phyloP scores from a whole-genome alignment of 2,329 filamentous ascomycete species.

The Sclerotinia nivalis region DNA sequence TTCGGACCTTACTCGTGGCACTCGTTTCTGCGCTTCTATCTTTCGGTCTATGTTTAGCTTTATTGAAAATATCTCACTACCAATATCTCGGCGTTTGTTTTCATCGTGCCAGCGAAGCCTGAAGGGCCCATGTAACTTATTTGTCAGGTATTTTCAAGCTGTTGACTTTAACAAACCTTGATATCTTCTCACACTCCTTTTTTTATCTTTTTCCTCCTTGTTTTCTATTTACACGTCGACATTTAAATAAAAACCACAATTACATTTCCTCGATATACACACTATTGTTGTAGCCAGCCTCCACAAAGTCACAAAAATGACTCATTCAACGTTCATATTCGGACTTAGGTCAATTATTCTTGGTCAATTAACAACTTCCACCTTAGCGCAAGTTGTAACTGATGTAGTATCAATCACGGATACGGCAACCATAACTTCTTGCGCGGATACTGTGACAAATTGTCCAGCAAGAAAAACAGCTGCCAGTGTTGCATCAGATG shows the following conservation, averaged over 20 bases:
- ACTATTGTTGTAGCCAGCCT: background rate
- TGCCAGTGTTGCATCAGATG: background rate
- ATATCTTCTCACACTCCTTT: background rate
- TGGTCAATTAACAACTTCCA: background rate
- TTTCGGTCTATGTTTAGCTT: background rate
- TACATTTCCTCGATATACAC: background rate
- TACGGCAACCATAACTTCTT: conserved; percentile 17
- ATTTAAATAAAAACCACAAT: background rate
- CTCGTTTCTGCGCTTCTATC: conserved; percentile 5
- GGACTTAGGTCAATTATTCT: conserved; percentile 9
- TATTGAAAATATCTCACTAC: background rate
- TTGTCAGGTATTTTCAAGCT: background rate
- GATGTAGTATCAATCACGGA: conserved; percentile 12
- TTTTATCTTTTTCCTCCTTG: background rate
- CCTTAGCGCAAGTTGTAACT: conserved; percentile 3
- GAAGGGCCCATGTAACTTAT: conserved; percentile 1
- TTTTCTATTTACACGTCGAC: background rate
- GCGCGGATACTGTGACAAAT: conserved; percentile 18
- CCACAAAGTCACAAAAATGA: background rate
- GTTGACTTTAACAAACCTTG: conserved; percentile 2
- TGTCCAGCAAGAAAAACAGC: background rate
- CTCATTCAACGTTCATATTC: conserved; percentile 5
- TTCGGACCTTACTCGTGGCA: conserved; percentile 3
- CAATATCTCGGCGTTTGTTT: background rate
- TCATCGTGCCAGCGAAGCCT: background rate